Percentiles rank a stretch among this genome's conserved stretches.
Evolutionary conservation across 2,329 filamentous ascomycete species (phyloP).

Genomic region (Coniochaeta sp.): DNA sequence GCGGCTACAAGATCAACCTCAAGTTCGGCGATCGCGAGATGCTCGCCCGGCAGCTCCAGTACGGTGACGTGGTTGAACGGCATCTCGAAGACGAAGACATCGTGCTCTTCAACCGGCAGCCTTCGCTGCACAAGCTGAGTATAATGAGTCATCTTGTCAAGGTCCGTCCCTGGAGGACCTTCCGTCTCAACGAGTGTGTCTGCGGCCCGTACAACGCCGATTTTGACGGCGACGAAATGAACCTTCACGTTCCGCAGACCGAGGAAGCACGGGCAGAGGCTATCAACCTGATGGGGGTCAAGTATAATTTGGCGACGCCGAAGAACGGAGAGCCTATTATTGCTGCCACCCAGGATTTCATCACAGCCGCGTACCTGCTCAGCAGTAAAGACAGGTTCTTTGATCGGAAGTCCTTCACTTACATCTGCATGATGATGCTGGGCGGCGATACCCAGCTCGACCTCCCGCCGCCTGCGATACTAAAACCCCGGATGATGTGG

Average conservation of each 20-base stretch:
- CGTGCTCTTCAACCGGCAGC: slow-evolving; percentile 95
- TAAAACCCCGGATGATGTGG: slow-evolving; percentile 84
- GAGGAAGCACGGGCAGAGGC: slow-evolving; percentile 95
- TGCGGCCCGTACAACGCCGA: slow-evolving; percentile 98
- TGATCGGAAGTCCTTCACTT: slow-evolving; percentile 79
- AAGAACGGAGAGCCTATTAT: slow-evolving; percentile 98
- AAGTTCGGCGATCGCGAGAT: slow-evolving; percentile 66
- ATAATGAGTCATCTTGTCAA: slow-evolving; percentile 95
- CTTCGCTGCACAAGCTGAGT: slow-evolving; percentile 95
- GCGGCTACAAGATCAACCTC: slow-evolving; percentile 63
- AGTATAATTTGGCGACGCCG: slow-evolving; percentile 89
- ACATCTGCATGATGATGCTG: slow-evolving; percentile 92
- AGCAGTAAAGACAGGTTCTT: slow-evolving; percentile 92
- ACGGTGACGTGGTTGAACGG: slow-evolving; percentile 86
- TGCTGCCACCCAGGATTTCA: slow-evolving; percentile 98
- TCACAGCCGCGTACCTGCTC: slow-evolving; percentile 85
- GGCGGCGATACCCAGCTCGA: slow-evolving; percentile 67
- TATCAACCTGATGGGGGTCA: slow-evolving; percentile 94
- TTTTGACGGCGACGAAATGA: slow-evolving; percentile 99
- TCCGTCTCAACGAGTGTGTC: slow-evolving; percentile 95
- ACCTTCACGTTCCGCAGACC: slow-evolving; percentile 93
- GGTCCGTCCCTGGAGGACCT: slow-evolving; percentile 89
- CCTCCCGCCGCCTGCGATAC: slow-evolving; percentile 75
- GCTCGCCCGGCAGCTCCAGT: slow-evolving; percentile 65
- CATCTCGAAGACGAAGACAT: slow-evolving; percentile 94